Evolutionary conservation across 1,139 yeast genomes (phyloP).

Genomic region (Suhomyces wounanorum): DNA sequence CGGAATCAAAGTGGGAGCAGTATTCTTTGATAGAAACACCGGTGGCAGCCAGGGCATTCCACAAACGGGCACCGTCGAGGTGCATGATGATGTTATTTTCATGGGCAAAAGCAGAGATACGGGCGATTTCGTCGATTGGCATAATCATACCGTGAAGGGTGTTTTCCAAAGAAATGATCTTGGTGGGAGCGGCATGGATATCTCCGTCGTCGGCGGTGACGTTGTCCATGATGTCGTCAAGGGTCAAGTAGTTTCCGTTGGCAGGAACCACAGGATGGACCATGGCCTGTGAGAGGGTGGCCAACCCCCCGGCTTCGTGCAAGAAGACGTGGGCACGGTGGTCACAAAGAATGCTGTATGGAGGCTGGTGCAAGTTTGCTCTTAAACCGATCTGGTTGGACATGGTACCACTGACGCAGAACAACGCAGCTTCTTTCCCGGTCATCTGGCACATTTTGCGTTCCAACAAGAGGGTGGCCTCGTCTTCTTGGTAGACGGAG

Average conservation of each 20-base stretch:
- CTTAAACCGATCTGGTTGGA: conserved; percentile 48
- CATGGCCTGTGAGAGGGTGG: conserved; percentile 50
- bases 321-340: conserved; percentile 41
- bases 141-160: conserved; percentile 48
- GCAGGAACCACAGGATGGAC: conserved; percentile 42
- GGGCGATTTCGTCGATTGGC: conserved; percentile 45
- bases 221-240: conserved; percentile 40
- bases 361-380: conserved; percentile 47
- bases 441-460: conserved; percentile 37
- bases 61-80: conserved; percentile 50
- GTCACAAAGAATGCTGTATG: conserved; percentile 46
- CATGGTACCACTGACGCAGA: conserved; percentile 49
- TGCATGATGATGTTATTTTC: conserved; percentile 39
- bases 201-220: conserved; percentile 51
- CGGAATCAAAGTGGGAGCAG: conserved; percentile 44
- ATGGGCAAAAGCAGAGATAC: conserved; percentile 40
- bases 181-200: conserved; percentile 51
- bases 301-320: conserved; percentile 50
- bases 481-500: conserved; percentile 48
- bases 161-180: conserved; percentile 47
- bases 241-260: conserved; percentile 41
- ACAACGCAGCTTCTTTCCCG: conserved; percentile 46
- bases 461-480: conserved; percentile 37
- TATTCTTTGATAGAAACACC: conserved; percentile 43
- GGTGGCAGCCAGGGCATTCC: conserved; percentile 48